A percentile compares a stretch with the other conserved stretches of the same genome.
Evolutionary conservation across 1,139 yeast species (phyloP).

Genomic region (Kodamaea sp.): DNA sequence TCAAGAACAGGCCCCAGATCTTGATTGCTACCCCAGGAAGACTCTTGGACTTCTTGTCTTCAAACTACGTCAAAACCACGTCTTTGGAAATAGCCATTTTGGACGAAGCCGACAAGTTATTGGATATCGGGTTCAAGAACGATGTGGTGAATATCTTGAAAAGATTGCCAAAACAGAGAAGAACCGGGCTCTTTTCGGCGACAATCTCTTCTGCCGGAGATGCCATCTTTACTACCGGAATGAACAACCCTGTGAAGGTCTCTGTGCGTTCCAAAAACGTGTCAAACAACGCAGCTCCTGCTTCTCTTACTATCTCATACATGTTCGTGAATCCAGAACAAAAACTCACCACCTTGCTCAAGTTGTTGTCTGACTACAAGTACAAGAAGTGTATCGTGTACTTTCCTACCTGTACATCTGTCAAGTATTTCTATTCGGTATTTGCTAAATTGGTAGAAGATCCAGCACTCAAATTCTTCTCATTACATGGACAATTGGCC

Average conservation of each 20-base stretch:
- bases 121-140: conserved; percentile 74
- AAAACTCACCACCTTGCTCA: conserved; percentile 60
- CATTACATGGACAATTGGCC: conserved; percentile 83
- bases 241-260: conserved; percentile 86
- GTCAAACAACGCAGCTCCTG: conserved; percentile 50
- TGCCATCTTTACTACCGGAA: conserved; percentile 71
- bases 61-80: conserved; percentile 49
- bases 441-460: conserved; percentile 34
- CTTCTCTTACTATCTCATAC: conserved; percentile 64
- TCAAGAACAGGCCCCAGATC: conserved; percentile 62
- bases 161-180: conserved; percentile 79
- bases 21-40: conserved; percentile 95
- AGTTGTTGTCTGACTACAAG: conserved; percentile 52
- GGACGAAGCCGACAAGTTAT: conserved; percentile 90
- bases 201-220: conserved; percentile 81
- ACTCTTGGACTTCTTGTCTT: conserved; percentile 67
- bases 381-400: conserved; percentile 82
- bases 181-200: conserved; percentile 93
- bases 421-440: conserved; percentile 69
- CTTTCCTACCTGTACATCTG: conserved; percentile 87
- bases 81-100: conserved; percentile 74
- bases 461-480: conserved; percentile 49
- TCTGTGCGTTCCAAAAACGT: conserved; percentile 60
- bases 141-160: conserved; percentile 69
- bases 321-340: conserved; percentile 58